Evolutionary conservation across 2,329 filamentous ascomycete genomes (phyloP).

Genomic region (Hypoxylon sp.): DNA sequence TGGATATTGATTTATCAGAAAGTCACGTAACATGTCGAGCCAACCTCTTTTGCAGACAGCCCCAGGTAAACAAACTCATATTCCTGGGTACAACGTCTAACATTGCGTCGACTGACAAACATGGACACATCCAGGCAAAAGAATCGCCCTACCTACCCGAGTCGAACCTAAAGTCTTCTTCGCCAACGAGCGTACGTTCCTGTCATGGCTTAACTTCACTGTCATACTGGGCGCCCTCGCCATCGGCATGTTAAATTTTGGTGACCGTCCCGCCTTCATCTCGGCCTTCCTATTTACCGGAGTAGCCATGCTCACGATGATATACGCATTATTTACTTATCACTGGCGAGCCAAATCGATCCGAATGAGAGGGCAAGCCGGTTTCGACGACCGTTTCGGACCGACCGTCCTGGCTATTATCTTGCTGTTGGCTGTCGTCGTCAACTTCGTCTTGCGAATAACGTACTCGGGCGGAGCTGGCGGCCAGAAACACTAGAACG

Average conservation of each 20-base stretch:
- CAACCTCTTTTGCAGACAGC: slow-evolving; percentile 96
- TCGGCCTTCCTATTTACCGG: slow-evolving; percentile 93
- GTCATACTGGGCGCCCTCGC: slow-evolving; percentile 97
- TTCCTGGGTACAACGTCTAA: slow-evolving; percentile 21
- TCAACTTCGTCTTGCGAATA: slow-evolving; percentile 92
- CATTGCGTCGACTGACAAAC: slow-evolving; percentile 21
- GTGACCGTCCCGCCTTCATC: slow-evolving; percentile 93
- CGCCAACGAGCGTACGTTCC: slow-evolving; percentile 98
- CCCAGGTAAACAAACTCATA: slow-evolving; percentile 70
- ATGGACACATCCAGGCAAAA: slow-evolving; percentile 76
- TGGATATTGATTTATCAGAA: slow-evolving; percentile 1
- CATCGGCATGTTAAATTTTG: slow-evolving; percentile 97
- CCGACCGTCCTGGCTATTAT: slow-evolving; percentile 91
- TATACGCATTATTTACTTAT: slow-evolving; percentile 94
- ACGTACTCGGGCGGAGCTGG: slow-evolving; percentile 56
- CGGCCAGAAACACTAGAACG: slow-evolving; percentile 49
- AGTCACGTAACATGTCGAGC: slow-evolving; percentile 77
- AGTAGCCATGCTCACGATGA: slow-evolving; percentile 94
- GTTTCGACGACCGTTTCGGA: slow-evolving; percentile 96
- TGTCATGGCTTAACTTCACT: slow-evolving; percentile 99
- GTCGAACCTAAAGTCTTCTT: slow-evolving; percentile 99
- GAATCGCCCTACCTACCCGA: slow-evolving; percentile 95
- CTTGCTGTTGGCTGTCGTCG: slow-evolving; percentile 86
- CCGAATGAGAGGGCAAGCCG: slow-evolving; percentile 87
- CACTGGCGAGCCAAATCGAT: slow-evolving; percentile 98